Evolutionary conservation across 2,329 filamentous ascomycete genomes (phyloP).

Genomic region (Colletotrichum cereale): DNA sequence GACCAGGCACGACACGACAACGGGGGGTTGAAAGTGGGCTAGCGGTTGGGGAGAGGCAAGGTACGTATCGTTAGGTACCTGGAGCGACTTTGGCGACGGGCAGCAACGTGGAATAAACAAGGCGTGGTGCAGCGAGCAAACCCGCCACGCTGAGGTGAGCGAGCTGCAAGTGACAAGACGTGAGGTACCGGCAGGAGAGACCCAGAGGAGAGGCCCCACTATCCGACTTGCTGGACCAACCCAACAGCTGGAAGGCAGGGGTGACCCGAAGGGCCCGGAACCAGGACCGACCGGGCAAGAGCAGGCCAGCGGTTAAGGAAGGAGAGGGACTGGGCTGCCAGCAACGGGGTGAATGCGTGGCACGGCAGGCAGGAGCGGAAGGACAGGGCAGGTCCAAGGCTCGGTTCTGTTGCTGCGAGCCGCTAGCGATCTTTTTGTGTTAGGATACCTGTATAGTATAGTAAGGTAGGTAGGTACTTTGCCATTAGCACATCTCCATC

Average conservation of each 20-base stretch:
- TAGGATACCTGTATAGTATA: neutral
- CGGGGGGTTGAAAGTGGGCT: constrained; percentile 9
- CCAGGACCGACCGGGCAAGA: constrained; percentile 27
- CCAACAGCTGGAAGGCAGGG: constrained; percentile 18
- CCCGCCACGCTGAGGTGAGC: constrained; percentile 17
- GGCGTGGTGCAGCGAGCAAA: constrained; percentile 26
- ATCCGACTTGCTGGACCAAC: constrained; percentile 24
- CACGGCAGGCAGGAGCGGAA: constrained; percentile 12
- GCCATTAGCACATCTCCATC: neutral
- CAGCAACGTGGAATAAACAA: neutral
- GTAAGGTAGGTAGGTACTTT: neutral
- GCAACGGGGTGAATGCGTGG: constrained; percentile 4
- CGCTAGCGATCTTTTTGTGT: neutral
- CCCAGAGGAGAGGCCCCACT: neutral
- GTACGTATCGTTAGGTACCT: constrained; percentile 16
- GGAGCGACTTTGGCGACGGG: constrained; percentile 21
- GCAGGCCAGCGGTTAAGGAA: constrained; percentile 23
- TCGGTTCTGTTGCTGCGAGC: constrained; percentile 14
- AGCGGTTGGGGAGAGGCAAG: neutral
- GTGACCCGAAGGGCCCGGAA: constrained; percentile 20
- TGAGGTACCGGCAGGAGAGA: constrained; percentile 6
- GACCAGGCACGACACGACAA: constrained; percentile 26
- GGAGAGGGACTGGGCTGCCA: constrained; percentile 1
- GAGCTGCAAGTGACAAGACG: constrained; percentile 1
- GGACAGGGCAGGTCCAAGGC: constrained; percentile 7